These are phyloP conservation scores for Wallacemonas sp. DNA, from an alignment of 208 protist species.

Conservation along the genomic window DNA sequence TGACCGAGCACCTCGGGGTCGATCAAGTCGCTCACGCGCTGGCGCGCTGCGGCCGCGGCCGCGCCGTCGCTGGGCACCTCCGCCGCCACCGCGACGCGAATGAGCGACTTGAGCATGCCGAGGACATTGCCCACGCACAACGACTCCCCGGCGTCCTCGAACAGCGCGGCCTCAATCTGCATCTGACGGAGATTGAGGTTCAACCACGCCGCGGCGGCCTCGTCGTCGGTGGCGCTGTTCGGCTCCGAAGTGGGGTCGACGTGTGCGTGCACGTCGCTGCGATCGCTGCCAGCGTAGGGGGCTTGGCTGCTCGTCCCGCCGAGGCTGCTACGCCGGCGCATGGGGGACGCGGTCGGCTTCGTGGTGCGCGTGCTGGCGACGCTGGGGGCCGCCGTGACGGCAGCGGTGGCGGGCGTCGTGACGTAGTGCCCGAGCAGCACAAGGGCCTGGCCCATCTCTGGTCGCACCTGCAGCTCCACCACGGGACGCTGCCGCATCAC, in stretches of 20 bases:
- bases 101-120: slow-evolving; percentile 25
- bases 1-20: slow-evolving; percentile 37
- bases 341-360: slow-evolving; percentile 3
- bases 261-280: slow-evolving; percentile 3
- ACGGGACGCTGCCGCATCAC: slow-evolving; percentile 1
- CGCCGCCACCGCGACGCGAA: slow-evolving; percentile 17
- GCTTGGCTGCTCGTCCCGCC: background rate
- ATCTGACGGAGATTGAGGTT: slow-evolving; percentile 10
- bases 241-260: slow-evolving; percentile 1
- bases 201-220: slow-evolving; percentile 17
- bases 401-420: slow-evolving; percentile 17
- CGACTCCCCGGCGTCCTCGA: slow-evolving; percentile 28
- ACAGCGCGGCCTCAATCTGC: slow-evolving; percentile 25
- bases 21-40: slow-evolving; percentile 23
- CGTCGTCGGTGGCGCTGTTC: slow-evolving; percentile 11
- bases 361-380: slow-evolving; percentile 10
- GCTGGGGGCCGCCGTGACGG: slow-evolving; percentile 16
- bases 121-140: slow-evolving; percentile 40
- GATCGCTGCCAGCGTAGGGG: too few relatives aligned
- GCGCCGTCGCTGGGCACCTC: background rate
- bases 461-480: slow-evolving; percentile 45
- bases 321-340: background rate
- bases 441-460: slow-evolving; percentile 50
- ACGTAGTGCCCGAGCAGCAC: slow-evolving; percentile 50
- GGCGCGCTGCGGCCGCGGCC: background rate